phyloP scores from a whole-genome alignment of 345 rosid genomes.

The Turnera subulata region DNA sequence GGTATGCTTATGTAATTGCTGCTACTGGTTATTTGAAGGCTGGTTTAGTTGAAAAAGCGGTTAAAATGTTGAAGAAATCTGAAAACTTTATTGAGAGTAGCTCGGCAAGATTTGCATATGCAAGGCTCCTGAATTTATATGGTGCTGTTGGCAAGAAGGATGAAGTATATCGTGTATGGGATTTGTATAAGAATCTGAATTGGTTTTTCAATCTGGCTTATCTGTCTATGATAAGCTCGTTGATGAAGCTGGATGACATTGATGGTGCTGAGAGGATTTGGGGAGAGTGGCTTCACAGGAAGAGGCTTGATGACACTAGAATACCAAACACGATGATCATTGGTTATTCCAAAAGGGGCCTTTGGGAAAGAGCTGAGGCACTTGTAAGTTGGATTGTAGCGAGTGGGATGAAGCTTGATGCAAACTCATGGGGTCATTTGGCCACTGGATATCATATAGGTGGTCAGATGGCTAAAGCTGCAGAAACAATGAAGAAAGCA shows the following conservation, averaged over 20 bases:
- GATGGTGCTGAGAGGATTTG: not conserved
- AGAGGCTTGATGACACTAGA: not conserved
- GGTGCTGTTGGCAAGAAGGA: not conserved
- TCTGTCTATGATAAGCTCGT: not conserved
- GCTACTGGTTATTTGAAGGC: not conserved
- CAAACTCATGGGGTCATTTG: constrained; percentile 2
- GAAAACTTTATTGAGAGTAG: not conserved
- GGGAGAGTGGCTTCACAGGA: not conserved
- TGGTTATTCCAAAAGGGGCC: not conserved
- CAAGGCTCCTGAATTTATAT: not conserved
- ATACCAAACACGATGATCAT: not conserved
- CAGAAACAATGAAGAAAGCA: constrained; percentile 19
- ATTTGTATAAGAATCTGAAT: not conserved
- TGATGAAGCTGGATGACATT: not conserved
- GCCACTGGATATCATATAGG: constrained; percentile 4
- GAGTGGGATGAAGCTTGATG: not conserved
- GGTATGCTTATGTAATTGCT: not conserved
- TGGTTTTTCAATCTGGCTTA: not conserved
- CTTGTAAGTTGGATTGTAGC: not conserved
- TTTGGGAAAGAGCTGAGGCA: not conserved
- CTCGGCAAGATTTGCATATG: not conserved
- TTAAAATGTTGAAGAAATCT: not conserved
- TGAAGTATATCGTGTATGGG: not conserved
- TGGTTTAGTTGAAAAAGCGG: not conserved
- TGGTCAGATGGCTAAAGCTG: constrained; percentile 12